Conservation (phyloP, 371 early-diverging fungal genomes). For the Rhizopus sp. region DNA sequence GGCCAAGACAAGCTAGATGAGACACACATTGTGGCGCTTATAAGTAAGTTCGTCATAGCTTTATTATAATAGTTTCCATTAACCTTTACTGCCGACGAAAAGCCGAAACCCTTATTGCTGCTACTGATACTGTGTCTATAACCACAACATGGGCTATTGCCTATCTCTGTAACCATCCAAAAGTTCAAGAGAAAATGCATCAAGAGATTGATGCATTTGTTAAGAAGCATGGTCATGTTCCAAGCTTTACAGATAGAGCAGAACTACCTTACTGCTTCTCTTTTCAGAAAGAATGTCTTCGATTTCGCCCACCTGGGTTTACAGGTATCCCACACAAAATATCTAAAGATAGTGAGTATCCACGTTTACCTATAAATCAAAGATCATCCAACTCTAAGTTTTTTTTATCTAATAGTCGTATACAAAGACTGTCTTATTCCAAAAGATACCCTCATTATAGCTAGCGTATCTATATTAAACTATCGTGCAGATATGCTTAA, state of each 20-base stretch:
- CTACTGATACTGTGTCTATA: background rate
- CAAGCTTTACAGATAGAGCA: conserved; percentile 10
- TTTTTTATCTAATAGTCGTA: background rate
- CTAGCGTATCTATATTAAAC: background rate
- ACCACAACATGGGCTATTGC: conserved; percentile 11
- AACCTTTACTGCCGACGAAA: too few species aligned
- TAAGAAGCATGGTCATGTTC: conserved; percentile 4
- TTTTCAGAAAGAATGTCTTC: conserved; percentile 9
- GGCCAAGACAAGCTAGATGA: conserved; percentile 13
- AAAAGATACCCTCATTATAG: conserved; percentile 1
- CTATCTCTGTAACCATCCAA: conserved; percentile 12
- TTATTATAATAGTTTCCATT: background rate
- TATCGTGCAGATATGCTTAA: background rate
- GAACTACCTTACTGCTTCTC: conserved; percentile 9
- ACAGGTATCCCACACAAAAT: conserved; percentile 4
- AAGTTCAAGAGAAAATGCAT: conserved; percentile 5
- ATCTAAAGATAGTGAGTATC: conserved; percentile 9
- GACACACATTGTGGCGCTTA: conserved; percentile 11
- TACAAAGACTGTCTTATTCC: conserved; percentile 6
- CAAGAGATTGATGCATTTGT: conserved; percentile 10
- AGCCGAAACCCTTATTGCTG: conserved; percentile 1
- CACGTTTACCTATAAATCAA: background rate
- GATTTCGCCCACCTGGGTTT: conserved; percentile 2
- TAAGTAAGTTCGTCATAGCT: conserved; percentile 17
- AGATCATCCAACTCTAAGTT: background rate